phyloP scores from a whole-genome alignment of 2,329 filamentous ascomycete genomes.

The Neospermospora avenae region DNA sequence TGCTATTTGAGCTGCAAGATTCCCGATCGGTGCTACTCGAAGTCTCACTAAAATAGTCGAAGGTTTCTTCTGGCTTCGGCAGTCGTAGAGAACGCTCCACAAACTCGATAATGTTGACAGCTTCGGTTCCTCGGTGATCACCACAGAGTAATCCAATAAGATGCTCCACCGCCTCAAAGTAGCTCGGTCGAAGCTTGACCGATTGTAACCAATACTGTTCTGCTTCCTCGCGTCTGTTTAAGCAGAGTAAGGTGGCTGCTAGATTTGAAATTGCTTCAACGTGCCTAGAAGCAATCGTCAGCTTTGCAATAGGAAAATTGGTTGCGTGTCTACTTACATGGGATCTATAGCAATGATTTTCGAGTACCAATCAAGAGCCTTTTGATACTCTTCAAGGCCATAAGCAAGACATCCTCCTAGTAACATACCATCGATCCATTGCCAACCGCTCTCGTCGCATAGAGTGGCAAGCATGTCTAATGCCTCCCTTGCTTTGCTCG shows the following conservation, averaged over 20 bases:
- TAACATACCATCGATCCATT: conserved; percentile 91
- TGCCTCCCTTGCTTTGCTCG: conserved; percentile 55
- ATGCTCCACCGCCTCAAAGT: conserved; percentile 94
- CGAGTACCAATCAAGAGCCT: conserved; percentile 71
- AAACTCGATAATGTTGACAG: conserved; percentile 80
- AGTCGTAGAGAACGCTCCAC: conserved; percentile 71
- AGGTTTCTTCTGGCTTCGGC: conserved; percentile 43
- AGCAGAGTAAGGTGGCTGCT: conserved; percentile 81
- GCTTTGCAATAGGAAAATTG: neutral
- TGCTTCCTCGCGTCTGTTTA: conserved; percentile 79
- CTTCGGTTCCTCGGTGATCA: conserved; percentile 77
- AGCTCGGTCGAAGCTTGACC: conserved; percentile 78
- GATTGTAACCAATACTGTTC: conserved; percentile 81
- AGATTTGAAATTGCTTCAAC: conserved; percentile 93
- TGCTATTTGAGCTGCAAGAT: conserved; percentile 25
- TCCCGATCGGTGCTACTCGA: conserved; percentile 47
- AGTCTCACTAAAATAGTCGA: conserved; percentile 56
- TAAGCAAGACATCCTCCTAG: conserved; percentile 90
- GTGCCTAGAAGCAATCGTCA: conserved; percentile 44
- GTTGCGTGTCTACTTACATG: conserved; percentile 43
- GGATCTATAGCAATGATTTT: conserved; percentile 56
- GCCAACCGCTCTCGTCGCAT: conserved; percentile 77
- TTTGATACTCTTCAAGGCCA: conserved; percentile 78
- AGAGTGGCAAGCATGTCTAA: conserved; percentile 69
- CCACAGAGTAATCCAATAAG: conserved; percentile 83